phyloP scores from a whole-genome alignment of 2,329 filamentous ascomycete genomes.

The Knoxdaviesia capensis region DNA sequence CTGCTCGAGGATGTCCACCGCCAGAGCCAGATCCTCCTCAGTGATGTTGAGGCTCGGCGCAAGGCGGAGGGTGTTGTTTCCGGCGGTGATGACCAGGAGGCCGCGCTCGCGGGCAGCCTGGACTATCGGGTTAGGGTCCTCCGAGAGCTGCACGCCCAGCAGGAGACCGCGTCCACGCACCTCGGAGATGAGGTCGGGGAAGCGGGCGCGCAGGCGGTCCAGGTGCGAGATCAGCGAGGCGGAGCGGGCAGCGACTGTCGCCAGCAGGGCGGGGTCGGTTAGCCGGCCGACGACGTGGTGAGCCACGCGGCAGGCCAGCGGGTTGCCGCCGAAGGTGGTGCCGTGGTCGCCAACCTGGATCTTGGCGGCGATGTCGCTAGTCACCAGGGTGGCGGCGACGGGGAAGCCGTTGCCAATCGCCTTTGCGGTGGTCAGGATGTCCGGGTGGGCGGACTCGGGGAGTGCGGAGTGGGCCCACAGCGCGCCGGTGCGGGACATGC shows the following conservation, averaged over 20 bases:
- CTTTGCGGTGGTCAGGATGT: conserved; percentile 87
- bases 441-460: conserved; percentile 66
- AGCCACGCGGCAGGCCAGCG: conserved; percentile 63
- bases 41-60: conserved; percentile 73
- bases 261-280: conserved; percentile 48
- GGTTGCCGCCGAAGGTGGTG: conserved; percentile 87
- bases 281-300: conserved; percentile 71
- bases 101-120: conserved; percentile 76
- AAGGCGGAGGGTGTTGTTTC: conserved; percentile 79
- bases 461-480: conserved; percentile 76
- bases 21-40: conserved; percentile 60
- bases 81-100: conserved; percentile 76
- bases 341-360: conserved; percentile 58
- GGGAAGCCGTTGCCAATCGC: conserved; percentile 93
- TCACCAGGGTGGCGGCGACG: conserved; percentile 49
- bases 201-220: conserved; percentile 22
- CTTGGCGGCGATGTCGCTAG: conserved; percentile 17
- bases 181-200: conserved; percentile 55
- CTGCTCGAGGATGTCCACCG: conserved; percentile 55
- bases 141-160: conserved; percentile 62
- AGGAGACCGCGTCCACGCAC: conserved; percentile 71
- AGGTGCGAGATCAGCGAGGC: conserved; percentile 27
- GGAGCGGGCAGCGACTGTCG: conserved; percentile 46
- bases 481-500: conserved; percentile 65
- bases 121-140: conserved; percentile 54